Percentiles rank a stretch among this genome's conserved stretches.
These are phyloP conservation scores for baker's yeast (Saccharomyces cerevisiae) DNA, from an alignment of 805 yeast genomes.

Conservation along the genomic window DNA sequence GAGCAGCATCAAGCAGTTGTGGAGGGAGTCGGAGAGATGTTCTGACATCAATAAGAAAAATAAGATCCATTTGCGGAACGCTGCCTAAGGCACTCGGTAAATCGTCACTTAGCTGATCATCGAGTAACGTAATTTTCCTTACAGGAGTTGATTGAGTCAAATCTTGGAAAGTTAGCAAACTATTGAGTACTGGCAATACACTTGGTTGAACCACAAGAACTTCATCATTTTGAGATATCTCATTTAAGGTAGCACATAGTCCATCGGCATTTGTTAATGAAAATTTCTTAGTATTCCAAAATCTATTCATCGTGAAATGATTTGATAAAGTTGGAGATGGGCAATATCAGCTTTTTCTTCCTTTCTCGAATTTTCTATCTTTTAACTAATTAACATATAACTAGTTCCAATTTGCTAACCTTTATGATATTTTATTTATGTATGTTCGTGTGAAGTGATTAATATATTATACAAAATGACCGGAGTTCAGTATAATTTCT, in stretches of 20 bases:
- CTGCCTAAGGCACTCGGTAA: slow-evolving; percentile 9
- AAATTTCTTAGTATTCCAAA: slow-evolving; percentile 25
- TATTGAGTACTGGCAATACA: slow-evolving; percentile 16
- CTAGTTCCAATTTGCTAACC: neutral
- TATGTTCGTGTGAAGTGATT: neutral
- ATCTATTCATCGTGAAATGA: slow-evolving; percentile 10
- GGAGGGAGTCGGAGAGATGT: slow-evolving; percentile 16
- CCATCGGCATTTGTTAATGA: slow-evolving; percentile 7
- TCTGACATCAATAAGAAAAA: slow-evolving; percentile 24
- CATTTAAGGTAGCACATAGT: slow-evolving; percentile 12
- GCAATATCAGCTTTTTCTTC: neutral
- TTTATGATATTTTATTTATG: neutral
- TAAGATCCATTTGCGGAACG: slow-evolving; percentile 9
- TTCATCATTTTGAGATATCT: slow-evolving; percentile 11
- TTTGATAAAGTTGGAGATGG: neutral
- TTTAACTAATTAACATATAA: neutral
- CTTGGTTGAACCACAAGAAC: slow-evolving; percentile 20
- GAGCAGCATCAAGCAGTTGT: slow-evolving; percentile 4
- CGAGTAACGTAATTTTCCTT: slow-evolving; percentile 19
- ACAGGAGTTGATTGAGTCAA: slow-evolving; percentile 23
- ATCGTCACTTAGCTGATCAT: slow-evolving; percentile 14
- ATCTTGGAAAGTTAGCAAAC: slow-evolving; percentile 21
- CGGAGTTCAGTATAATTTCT: neutral
- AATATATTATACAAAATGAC: neutral
- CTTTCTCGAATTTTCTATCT: neutral